Evolutionary conservation across 2,329 filamentous ascomycete genomes (phyloP), one percentile per base, ranked within the genome.

Genomic region (Pyrenophora seminiperda): DNA sequence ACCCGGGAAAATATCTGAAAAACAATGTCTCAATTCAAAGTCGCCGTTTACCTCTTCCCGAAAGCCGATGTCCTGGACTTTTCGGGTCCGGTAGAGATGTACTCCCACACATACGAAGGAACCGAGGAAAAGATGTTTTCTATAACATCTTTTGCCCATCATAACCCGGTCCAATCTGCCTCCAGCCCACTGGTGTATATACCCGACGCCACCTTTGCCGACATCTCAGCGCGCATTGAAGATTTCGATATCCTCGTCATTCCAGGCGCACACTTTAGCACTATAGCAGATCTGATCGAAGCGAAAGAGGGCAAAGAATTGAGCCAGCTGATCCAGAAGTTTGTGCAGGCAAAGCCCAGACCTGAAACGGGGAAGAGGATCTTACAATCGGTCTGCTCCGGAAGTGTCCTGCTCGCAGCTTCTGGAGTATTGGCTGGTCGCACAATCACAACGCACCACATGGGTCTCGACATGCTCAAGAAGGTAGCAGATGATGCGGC

Each of bases 1-100:
- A 11, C 10, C 6, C 6, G 9, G 13, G 2, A 27, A 5, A 13
- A 36, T 9, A 4, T 29, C 14, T 5, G 14, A 30, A 50, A 15
- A 37, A 20, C 32, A 14, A 51, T 51, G 48, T 17, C 48, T 38
- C 56, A 63, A 19, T 70, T 70, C 65, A 69, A 69, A 47, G 68
- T 75, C n/a, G 75, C 68, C 14, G 62, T 75, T 1, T 61, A 76
- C 18, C 53, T 77, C 18, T 76, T 73, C 56, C 56, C 64, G 3
- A 56, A 65, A 9, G 72, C 65, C 19, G 74, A 77, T 48, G 66
- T 76, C 41, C 71, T 77, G 40, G 75, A 77, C 62, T 76, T 76
- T 49, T 61, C 65, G 18, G 74, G 71, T 1, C 75, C 74, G 3
- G 56, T 70, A 18, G 74, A 76, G 49, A 63, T 76, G 29, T 65